Evolutionary conservation across 2,329 filamentous ascomycete species (phyloP), one percentile per base, ranked within the genome.

Genomic region (Dendrostoma leiphaemia): DNA sequence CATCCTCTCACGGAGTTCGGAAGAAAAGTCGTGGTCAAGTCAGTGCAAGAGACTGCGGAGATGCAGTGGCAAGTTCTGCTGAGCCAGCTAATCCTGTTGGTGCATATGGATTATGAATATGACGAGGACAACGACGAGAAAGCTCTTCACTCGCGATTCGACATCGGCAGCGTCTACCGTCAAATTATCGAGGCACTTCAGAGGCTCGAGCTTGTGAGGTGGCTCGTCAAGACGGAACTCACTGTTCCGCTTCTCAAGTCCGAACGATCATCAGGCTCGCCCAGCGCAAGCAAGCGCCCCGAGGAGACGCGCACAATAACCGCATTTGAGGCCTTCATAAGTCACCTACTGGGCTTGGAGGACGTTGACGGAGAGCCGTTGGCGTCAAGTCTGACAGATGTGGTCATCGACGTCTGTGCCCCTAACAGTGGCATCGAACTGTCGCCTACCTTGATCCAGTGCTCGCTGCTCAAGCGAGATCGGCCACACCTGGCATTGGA

Each of bases 91-190:
- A 80, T 94, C 3, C 79, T 99, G 6, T 78, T 96, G 15, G 81
- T 94, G 9, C 91, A 97, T 68, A 88, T 97, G 79, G 88, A 94
- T 67, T 86, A 86, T 35, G 90, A 94, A 65, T 82, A 90, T 50
- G 88, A 92, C 15, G 52, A 59, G 13, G 56, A 56, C 54, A 82
- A 85, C 60, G 84, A 87, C 38, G 85, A 90, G 37, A 82, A 89
- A 15, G 83, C 83, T 2, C 75, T 85, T 31, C 80, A 82, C 60
- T 71, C 77, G 35, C 72, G 78, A 19, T 74, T 89, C 8, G 82
- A 86, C 26, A 86, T 94, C 55, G 83, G 88, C 47, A 73, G 76
- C 1, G 83, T 93, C 32, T 93, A 88, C 71, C 73, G 83, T 63
- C 79, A 82, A 44, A 77, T 97, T 6, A 76, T 94, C 31, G 74